Evolutionary conservation across 495 filamentous ascomycete genomes (phyloP), one percentile per base, ranked within the genome.

Genomic region (Hyaloscypha variabilis): DNA sequence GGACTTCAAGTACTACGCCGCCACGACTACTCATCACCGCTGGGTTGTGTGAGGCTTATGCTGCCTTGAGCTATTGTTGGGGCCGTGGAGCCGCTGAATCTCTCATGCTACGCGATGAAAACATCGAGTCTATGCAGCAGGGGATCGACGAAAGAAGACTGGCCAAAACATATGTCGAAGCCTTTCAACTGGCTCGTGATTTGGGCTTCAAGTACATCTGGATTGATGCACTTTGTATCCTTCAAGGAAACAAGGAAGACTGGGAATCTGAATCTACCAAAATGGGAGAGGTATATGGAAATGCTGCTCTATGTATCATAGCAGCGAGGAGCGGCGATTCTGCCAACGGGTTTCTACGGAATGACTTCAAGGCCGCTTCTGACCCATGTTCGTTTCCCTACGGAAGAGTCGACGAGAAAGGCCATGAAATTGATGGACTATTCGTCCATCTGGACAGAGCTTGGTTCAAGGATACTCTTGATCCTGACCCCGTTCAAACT

Each of bases 151-250:
- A 71, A 51, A 50, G 52, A 0, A 56, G 42, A 3, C 49, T 74
- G 11, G 50, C 64, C 2, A n/a, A 57, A n/a, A 68, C 72, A 17
- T 68, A 71, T 29, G 39, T 46, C 8, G 72, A 73, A 13, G 70
- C 69, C 42, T 67, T 73, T n/a, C 21, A 42, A 21, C 56, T 73
- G 6, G 58, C 69, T 8, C 71, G 71, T 10, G 53, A 69, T 2
- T 39, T 74, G 3, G 72, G 71, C 14, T 71, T 73, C n/a, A 50
- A 53, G 14, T 74, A 73, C 53, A 46, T 73, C 28, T 74, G 71
- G 72, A 72, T 74, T 53, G 72, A 74, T 61, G 2, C 31, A 64
- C 65, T 74, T 6, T 74, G 72, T 25, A 74, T 74, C 25, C 68
- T 74, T 17, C 72, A 74, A 30, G 64, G 62, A 8, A 67, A 67